Evolutionary conservation across 495 filamentous ascomycete species (phyloP).

Genomic region (Penicillium bialowiezense): DNA sequence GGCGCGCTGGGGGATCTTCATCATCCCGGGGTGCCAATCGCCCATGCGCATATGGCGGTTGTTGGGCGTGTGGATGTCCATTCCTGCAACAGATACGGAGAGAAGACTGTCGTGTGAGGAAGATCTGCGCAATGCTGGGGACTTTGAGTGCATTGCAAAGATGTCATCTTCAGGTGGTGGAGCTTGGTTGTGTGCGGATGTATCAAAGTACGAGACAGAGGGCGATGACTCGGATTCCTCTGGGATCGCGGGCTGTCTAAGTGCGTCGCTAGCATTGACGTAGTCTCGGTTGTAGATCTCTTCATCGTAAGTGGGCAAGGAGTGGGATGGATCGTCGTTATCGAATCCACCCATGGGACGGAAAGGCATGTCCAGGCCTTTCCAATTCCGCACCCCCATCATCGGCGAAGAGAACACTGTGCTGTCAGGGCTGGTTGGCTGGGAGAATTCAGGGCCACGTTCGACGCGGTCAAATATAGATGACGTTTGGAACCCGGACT

Average conservation of each 20-base stretch:
- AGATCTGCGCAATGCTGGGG: constrained; percentile 34
- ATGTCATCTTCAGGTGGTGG: constrained; percentile 9
- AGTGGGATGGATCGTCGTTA: constrained; percentile 12
- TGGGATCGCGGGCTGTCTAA: constrained; percentile 36
- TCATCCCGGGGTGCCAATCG: constrained; percentile 28
- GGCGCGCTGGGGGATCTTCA: constrained; percentile 36
- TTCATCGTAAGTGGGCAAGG: constrained; percentile 19
- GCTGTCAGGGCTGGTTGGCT: constrained; percentile 73
- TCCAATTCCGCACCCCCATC: constrained; percentile 43
- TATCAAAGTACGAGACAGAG: constrained; percentile 8
- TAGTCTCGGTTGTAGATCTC: constrained; percentile 19
- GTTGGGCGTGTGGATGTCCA: constrained; percentile 49
- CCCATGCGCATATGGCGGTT: constrained; percentile 36
- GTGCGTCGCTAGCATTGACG: constrained; percentile 12
- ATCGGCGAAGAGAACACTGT: constrained; percentile 52
- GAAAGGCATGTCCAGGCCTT: constrained; percentile 52
- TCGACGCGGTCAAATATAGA: constrained; percentile 73
- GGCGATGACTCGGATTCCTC: constrained; percentile 39
- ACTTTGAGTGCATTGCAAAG: constrained; percentile 14
- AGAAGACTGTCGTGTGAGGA: constrained; percentile 52
- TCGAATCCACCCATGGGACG: constrained; percentile 39
- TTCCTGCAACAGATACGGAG: constrained; percentile 47
- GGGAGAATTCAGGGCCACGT: constrained; percentile 54
- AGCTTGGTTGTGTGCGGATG: background rate
- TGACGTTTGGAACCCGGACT: constrained; percentile 67